Percentiles rank a stretch among this genome's conserved stretches.
These are phyloP conservation scores for Astrocystis sublimbata DNA, from an alignment of 495 filamentous ascomycete species.

Conservation along the genomic window DNA sequence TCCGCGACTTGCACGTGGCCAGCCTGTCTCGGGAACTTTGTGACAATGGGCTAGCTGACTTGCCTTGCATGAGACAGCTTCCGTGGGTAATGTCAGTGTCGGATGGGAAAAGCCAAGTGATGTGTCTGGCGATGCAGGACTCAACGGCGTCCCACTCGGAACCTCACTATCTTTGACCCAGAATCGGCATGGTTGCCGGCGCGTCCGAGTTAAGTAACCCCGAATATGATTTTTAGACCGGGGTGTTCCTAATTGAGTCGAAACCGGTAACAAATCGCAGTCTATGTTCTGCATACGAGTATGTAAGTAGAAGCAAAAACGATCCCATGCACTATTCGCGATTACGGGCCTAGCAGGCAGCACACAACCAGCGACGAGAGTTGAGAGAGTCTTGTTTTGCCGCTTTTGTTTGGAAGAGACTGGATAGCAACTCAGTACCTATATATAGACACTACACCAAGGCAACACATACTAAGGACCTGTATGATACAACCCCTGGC, in stretches of 20 bases:
- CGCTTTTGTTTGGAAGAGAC: background rate
- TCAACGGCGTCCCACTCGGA: background rate
- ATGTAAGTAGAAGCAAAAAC: background rate
- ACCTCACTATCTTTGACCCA: background rate
- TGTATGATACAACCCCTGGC: too few species aligned
- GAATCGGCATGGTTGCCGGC: constrained; percentile 14
- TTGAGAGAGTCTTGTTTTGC: background rate
- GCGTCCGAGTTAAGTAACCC: constrained; percentile 21
- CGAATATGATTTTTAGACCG: constrained; percentile 5
- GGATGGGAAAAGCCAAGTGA: background rate
- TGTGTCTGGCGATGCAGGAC: constrained; percentile 1
- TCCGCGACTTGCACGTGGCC: too few species aligned
- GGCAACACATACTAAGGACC: too few species aligned
- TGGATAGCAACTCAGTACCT: background rate
- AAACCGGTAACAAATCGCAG: background rate
- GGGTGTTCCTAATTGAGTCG: constrained; percentile 12
- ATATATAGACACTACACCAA: too few species aligned
- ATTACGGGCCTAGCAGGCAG: background rate
- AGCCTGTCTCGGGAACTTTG: background rate
- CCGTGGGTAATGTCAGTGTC: background rate
- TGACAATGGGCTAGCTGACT: background rate
- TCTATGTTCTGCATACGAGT: constrained; percentile 14
- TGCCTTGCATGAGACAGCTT: background rate
- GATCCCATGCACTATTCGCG: background rate
- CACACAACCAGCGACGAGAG: too few species aligned